These are phyloP conservation scores for Tricholoma hemisulphureum DNA, from an alignment of 768 basidiomycete genomes.

Conservation along the genomic window DNA sequence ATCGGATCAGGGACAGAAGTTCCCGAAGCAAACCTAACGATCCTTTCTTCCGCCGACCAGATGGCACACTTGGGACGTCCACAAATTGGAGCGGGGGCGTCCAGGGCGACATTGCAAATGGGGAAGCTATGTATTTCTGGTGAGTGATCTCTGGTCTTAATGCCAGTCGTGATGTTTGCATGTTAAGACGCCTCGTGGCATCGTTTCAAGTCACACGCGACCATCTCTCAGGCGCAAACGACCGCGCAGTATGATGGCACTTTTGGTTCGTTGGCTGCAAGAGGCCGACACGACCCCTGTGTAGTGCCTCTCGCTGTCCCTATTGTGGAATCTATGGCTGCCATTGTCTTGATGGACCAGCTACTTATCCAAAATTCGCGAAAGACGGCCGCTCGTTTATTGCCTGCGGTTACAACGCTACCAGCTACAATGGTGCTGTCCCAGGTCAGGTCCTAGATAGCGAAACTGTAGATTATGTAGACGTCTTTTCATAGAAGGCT, in stretches of 20 bases:
- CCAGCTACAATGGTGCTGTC: conserved; percentile 90
- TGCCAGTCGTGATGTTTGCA: too few species aligned
- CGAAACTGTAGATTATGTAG: not conserved
- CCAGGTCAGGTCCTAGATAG: not conserved
- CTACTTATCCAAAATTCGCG: conserved; percentile 88
- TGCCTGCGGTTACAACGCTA: conserved; percentile 81
- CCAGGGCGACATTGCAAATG: conserved; percentile 97
- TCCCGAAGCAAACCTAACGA: conserved; percentile 92
- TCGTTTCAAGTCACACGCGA: conserved; percentile 99
- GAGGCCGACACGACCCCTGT: conserved; percentile 97
- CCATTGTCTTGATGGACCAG: conserved; percentile 92
- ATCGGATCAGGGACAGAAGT: conserved; percentile 95
- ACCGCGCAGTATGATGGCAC: conserved; percentile 96
- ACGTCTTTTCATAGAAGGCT: not conserved
- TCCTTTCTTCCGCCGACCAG: conserved; percentile 60
- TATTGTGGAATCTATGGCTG: conserved; percentile 98
- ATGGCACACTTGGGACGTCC: conserved; percentile 75
- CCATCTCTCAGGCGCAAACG: conserved; percentile 87
- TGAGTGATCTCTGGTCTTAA: conserved; percentile 32
- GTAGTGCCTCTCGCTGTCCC: conserved; percentile 96
- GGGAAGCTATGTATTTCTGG: conserved; percentile 98
- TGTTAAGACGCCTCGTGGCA: conserved; percentile 39
- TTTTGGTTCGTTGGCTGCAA: conserved; percentile 80
- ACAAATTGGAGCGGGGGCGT: conserved; percentile 98
- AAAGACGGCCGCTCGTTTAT: conserved; percentile 63